Evolutionary conservation across 1,139 yeast genomes (phyloP).

Genomic region (Hansenula anomala): DNA sequence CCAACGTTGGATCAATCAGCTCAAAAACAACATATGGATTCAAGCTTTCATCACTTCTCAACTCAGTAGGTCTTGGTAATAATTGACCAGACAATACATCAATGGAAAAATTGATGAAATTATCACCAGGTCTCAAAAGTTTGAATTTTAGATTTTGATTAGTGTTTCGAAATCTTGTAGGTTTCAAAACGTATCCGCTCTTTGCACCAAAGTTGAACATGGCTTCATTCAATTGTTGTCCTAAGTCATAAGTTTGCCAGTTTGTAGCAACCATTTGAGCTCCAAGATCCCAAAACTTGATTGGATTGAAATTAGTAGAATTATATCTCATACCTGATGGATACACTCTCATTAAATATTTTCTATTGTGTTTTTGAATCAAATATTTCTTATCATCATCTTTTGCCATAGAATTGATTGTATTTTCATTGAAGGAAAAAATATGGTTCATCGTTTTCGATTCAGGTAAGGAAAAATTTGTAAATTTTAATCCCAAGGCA

Average conservation of each 20-base stretch:
- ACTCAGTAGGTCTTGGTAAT: conserved; percentile 59
- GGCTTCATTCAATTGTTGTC: conserved; percentile 88
- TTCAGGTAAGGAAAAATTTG: conserved; percentile 82
- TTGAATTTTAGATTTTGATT: conserved; percentile 23
- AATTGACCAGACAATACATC: conserved; percentile 80
- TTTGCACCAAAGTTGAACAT: conserved; percentile 57
- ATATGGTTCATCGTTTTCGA: conserved; percentile 79
- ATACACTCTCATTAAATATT: conserved; percentile 75
- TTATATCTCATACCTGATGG: conserved; percentile 76
- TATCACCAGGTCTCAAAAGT: conserved; percentile 16
- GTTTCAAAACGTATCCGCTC: conserved; percentile 78
- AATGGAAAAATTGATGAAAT: conserved; percentile 29
- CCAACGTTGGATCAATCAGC: conserved; percentile 13
- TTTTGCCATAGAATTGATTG: conserved; percentile 56
- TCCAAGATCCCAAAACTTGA: conserved; percentile 77
- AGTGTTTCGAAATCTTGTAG: conserved; percentile 32
- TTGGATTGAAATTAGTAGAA: conserved; percentile 79
- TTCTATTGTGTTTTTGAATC: conserved; percentile 71
- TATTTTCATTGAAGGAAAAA: conserved; percentile 79
- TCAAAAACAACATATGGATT: conserved; percentile 20
- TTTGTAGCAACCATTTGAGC: conserved; percentile 94
- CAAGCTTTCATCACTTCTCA: conserved; percentile 29
- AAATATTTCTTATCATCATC: conserved; percentile 50
- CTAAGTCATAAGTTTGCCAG: conserved; percentile 92
- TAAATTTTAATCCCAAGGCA: conserved; percentile 69